Conservation (phyloP, 768 basidiomycete genomes). For the Paxillus involutus region DNA sequence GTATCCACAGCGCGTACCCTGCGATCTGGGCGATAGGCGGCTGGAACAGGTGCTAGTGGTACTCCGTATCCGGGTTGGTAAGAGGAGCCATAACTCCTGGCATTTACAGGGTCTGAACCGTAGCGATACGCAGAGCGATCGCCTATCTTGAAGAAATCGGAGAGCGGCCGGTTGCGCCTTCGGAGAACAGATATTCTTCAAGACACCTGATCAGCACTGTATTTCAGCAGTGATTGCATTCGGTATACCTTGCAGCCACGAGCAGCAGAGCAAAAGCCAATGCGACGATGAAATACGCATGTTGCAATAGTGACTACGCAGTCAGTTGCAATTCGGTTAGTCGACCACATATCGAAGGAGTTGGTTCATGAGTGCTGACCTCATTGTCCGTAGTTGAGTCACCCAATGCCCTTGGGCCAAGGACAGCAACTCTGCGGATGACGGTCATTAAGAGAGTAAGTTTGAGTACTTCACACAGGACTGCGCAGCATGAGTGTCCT, state of each 20-base stretch:
- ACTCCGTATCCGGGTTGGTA: conserved; percentile 10
- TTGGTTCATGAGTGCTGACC: conserved; percentile 13
- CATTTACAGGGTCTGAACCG: background rate
- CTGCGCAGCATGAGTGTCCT: conserved; percentile 2
- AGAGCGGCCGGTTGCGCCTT: conserved; percentile 14
- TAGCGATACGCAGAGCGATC: background rate
- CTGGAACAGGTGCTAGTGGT: conserved; percentile 12
- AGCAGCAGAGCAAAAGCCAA: conserved; percentile 12
- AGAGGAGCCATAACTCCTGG: conserved; percentile 3
- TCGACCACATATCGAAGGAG: background rate
- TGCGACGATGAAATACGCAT: conserved; percentile 25
- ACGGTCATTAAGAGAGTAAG: conserved; percentile 3
- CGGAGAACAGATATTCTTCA: conserved; percentile 24
- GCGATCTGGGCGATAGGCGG: conserved; percentile 17
- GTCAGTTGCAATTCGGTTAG: background rate
- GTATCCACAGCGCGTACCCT: conserved; percentile 34
- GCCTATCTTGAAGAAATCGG: conserved; percentile 20
- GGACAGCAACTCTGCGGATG: background rate
- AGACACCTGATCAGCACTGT: conserved; percentile 2
- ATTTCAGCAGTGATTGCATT: background rate
- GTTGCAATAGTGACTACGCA: conserved; percentile 18
- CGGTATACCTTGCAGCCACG: conserved; percentile 20
- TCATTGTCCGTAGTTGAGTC: background rate
- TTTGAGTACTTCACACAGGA: background rate
- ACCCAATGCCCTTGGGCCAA: conserved; percentile 1